Base-by-base conservation (phyloP, 2,329 filamentous ascomycete genomes). In the Diplodia mutila region DNA sequence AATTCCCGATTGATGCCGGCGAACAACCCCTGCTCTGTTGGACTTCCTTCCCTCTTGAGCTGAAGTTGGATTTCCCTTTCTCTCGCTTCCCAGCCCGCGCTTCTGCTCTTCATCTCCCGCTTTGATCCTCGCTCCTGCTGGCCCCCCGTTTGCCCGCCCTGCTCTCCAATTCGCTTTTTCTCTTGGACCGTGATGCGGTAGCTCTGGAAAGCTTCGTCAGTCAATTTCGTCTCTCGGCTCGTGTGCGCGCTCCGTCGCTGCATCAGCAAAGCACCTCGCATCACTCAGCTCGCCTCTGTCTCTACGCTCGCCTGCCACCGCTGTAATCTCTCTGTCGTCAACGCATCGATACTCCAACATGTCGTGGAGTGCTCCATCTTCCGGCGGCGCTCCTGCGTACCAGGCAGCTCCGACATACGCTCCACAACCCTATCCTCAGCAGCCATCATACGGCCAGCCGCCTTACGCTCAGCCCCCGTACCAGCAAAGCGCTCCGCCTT, bases 301-400 rank as follows among this genome's bases (percentile, higher is more conserved):
- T 21, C 49, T 52, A 21, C n/a, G 25, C 23, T 34, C 64, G 25
- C 18, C 49, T 49, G 37, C 34, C 34, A 39, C 61, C 21, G 16
- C 37, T 23, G n/a, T 12, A 16, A 12, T 29, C 27, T 4, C 34
- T 11, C 34, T 8, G 7, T 48, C 48, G 18, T 39, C 49, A 34
- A 65, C 42, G 18, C 46, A 48, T 23, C 29, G 23, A 32, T 51
- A 21, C 27, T 18, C 46, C 55, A 25, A 25, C 66, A 79, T 79
- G 77, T 76, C 77, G 69, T 79, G 77, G 77, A 76, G 71, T 69
- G 76, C 69, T 59, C 75, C 76, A 42, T 72, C 75, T 55, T 71
- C 75, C 25, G 67, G 59, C 27, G 73, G 75, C 70, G 69, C 74
- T 70, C 70, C 75, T 70, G 72, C 74, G 61, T 79, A 77, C 61